Percentiles rank a stretch among this genome's conserved stretches.
Evolutionary conservation across 1,284 basidiomycete genomes (phyloP).

Genomic region (Rhodotorula mucilaginosa): DNA sequence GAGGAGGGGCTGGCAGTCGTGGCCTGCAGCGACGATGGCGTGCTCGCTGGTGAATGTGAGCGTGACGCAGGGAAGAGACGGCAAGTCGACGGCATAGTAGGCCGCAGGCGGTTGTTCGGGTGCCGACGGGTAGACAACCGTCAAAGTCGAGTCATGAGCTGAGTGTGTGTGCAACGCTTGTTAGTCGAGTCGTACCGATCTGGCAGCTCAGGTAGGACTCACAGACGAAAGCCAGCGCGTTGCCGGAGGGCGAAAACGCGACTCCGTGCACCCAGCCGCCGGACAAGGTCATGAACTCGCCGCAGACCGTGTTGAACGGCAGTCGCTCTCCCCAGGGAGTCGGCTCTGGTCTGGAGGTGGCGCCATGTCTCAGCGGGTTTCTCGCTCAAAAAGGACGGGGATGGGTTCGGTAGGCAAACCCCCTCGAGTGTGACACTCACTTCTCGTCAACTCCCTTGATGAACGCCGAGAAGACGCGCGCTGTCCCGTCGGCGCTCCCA

Average conservation of each 20-base stretch:
- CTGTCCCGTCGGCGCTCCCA: slow-evolving; percentile 91
- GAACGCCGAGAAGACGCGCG: slow-evolving; percentile 96
- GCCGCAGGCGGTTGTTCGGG: slow-evolving; percentile 55
- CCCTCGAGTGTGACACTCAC: slow-evolving; percentile 49
- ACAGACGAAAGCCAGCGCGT: slow-evolving; percentile 89
- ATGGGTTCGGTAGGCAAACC: neutral
- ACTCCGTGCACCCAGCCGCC: slow-evolving; percentile 98
- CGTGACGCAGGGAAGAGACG: slow-evolving; percentile 74
- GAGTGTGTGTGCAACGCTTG: neutral
- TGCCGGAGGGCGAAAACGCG: slow-evolving; percentile 91
- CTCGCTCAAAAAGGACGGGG: neutral
- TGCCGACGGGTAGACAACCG: slow-evolving; percentile 76
- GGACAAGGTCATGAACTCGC: slow-evolving; percentile 80
- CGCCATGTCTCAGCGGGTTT: neutral
- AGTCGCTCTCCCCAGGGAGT: slow-evolving; percentile 96
- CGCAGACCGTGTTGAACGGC: slow-evolving; percentile 96
- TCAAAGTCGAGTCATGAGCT: slow-evolving; percentile 91
- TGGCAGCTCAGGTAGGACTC: slow-evolving; percentile 20
- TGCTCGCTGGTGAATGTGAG: slow-evolving; percentile 81
- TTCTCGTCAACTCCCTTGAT: slow-evolving; percentile 98
- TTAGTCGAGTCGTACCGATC: neutral
- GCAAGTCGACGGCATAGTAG: slow-evolving; percentile 68
- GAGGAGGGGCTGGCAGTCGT: slow-evolving; percentile 93
- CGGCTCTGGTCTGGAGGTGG: slow-evolving; percentile 66
- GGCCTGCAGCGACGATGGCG: slow-evolving; percentile 82